A percentile compares a stretch with the other conserved stretches of the same genome.
Evolutionary conservation across 2,329 filamentous ascomycete genomes (phyloP).

Genomic region (Colletotrichum camelliae): DNA sequence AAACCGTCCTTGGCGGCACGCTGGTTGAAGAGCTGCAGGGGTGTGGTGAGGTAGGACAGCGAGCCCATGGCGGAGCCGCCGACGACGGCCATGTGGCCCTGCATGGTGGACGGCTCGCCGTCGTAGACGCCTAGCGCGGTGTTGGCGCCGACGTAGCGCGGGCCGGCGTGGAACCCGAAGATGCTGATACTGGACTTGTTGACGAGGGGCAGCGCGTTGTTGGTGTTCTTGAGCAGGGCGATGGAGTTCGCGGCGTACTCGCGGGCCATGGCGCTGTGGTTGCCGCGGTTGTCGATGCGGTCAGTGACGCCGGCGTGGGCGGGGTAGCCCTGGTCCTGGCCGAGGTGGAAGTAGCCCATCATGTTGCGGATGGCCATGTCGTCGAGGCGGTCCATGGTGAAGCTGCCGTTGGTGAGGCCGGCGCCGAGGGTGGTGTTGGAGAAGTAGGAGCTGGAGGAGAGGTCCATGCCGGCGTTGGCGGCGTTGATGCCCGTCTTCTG

Average conservation of each 20-base stretch:
- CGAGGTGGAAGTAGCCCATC: constrained; percentile 57
- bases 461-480: constrained; percentile 31
- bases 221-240: constrained; percentile 76
- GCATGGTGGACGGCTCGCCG: constrained; percentile 40
- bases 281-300: constrained; percentile 66
- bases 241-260: constrained; percentile 60
- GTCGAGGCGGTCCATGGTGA: constrained; percentile 58
- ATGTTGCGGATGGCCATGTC: constrained; percentile 67
- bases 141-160: constrained; percentile 56
- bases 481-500: constrained; percentile 28
- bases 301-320: constrained; percentile 50
- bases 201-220: constrained; percentile 64
- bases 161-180: constrained; percentile 43
- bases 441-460: constrained; percentile 50
- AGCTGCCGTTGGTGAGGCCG: constrained; percentile 64
- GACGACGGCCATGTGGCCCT: constrained; percentile 49
- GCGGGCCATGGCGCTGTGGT: constrained; percentile 54
- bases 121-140: constrained; percentile 62
- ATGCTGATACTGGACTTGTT: constrained; percentile 33
- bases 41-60: constrained; percentile 53
- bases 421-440: constrained; percentile 61
- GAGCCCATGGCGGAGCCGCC: constrained; percentile 36
- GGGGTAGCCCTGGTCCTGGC: constrained; percentile 62
- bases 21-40: constrained; percentile 63
- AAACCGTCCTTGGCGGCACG: constrained; percentile 72